Evolutionary conservation across 2,329 filamentous ascomycete genomes (phyloP), one percentile per base, ranked within the genome.

Genomic region (Phaeosphaeria sp.): DNA sequence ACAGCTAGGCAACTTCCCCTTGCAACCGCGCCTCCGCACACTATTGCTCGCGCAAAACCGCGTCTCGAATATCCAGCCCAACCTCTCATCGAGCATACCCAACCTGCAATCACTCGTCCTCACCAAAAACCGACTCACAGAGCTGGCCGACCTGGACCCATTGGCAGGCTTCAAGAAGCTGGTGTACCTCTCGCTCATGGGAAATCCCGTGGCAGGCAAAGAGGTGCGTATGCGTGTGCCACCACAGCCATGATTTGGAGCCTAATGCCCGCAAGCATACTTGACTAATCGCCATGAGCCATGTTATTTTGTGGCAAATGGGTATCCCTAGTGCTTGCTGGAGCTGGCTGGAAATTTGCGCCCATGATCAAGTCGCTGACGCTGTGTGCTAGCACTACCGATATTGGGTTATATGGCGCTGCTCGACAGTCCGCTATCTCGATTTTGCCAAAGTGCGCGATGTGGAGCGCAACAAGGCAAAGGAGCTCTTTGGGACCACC

Each of bases 361-460:
- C 36, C 3, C 5, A n/a, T 39, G 36, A 17, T n/a, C 13, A 17
- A 5, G 1, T n/a, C 7, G 36, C 46, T 47, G 30, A 42, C 10
- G 17, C 17, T 21, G 36, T 47, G 4, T 22, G 46, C 22, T 18
- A 97, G 92, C 83, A 97, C 79, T 99, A 98, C 81, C 90, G 95
- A 52, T 90, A 90, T 76, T 99, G 92, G 90, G 82, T 97, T 25
- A 86, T 99, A 59, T 97, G 91, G 90, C 87, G 89, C 62, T 92
- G 90, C 74, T 93, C 92, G 0, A 85, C 84, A 4, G 88, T 99
- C 44, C 89, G 94, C 46, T 98, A 97, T 78, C 84, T 99, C 49
- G 95, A 99, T 79, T 97, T 92, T 76, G 85, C 88, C 68, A 97
- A 96, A 79, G 93, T 99, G 50, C 96, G 92, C 78, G 87, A 95